phyloP scores from a whole-genome alignment of 106 monocot genomes.

The Platanthera zijinensis region DNA sequence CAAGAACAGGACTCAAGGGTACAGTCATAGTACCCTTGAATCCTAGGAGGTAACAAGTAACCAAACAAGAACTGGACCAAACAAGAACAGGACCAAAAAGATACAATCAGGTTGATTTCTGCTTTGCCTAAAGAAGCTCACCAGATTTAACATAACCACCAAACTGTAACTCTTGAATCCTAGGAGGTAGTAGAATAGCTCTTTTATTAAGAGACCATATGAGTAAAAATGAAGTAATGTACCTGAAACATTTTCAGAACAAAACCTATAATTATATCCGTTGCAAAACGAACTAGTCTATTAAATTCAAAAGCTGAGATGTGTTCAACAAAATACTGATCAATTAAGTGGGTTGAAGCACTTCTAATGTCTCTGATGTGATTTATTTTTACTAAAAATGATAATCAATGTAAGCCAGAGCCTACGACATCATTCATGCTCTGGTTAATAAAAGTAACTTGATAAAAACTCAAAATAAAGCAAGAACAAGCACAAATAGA shows the following conservation, averaged over 20 bases:
- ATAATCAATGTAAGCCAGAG: neutral
- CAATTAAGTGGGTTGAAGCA: neutral
- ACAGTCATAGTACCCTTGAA: neutral
- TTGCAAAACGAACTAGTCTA: neutral
- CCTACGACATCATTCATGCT: neutral
- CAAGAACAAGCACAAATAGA: too few species aligned
- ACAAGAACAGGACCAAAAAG: too few species aligned
- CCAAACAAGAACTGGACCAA: too few species aligned
- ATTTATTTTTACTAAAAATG: neutral
- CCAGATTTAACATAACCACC: slow-evolving; percentile 89
- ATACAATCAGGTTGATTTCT: neutral
- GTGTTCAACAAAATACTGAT: slow-evolving; percentile 1
- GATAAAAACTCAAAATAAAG: neutral
- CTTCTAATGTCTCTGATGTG: neutral
- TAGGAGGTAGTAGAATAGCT: slow-evolving; percentile 75
- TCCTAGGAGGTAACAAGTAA: too few species aligned
- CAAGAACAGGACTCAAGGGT: too few species aligned
- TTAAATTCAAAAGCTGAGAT: neutral
- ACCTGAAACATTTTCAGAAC: slow-evolving; percentile 40
- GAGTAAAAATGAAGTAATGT: slow-evolving; percentile 62
- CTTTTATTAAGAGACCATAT: slow-evolving; percentile 75
- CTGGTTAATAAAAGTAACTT: neutral
- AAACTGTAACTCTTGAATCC: slow-evolving; percentile 64
- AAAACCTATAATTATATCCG: neutral
- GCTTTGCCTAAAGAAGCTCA: slow-evolving; percentile 14